These are phyloP conservation scores for Prototheca wickerhamii DNA, from an alignment of 163 green algal species.

Conservation along the genomic window DNA sequence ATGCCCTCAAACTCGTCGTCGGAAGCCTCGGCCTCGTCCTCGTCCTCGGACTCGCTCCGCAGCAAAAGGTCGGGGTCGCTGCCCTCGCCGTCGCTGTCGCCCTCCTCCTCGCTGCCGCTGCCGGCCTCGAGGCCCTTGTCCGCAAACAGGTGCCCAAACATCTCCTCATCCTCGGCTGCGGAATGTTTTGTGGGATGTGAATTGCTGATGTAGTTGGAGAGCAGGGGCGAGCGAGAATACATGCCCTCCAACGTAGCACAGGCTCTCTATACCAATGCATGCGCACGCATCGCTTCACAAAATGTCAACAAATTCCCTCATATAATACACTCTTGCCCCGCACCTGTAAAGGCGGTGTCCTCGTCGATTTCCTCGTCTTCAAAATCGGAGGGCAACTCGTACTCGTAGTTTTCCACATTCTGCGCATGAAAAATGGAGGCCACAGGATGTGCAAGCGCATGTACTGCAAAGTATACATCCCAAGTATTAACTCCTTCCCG, in stretches of 20 bases:
- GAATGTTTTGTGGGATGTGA: background rate
- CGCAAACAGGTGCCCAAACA: constrained; percentile 63
- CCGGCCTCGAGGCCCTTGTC: too few species aligned
- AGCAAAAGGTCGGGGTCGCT: constrained; percentile 28
- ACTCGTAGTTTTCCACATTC: constrained; percentile 76
- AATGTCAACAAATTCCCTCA: too few species aligned
- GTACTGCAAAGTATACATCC: too few species aligned
- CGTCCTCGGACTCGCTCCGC: constrained; percentile 24
- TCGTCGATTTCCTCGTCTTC: constrained; percentile 93
- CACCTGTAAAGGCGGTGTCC: constrained; percentile 71
- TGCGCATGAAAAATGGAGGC: constrained; percentile 24
- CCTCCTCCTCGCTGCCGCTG: constrained; percentile 3
- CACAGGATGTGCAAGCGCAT: background rate
- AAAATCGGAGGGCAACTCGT: constrained; percentile 73
- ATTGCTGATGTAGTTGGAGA: background rate
- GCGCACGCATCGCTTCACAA: background rate
- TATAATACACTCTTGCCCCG: background rate
- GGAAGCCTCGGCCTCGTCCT: constrained; percentile 16
- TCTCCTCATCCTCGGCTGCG: constrained; percentile 61
- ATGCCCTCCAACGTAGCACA: too few species aligned
- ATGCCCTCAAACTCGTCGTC: constrained; percentile 17
- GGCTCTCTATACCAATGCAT: background rate
- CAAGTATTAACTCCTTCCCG: too few species aligned
- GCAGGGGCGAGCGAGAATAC: too few species aligned
- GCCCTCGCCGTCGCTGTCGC: constrained; percentile 16